phyloP scores from a whole-genome alignment of 2,329 filamentous ascomycete species.

The Bipolaris oryzae region DNA sequence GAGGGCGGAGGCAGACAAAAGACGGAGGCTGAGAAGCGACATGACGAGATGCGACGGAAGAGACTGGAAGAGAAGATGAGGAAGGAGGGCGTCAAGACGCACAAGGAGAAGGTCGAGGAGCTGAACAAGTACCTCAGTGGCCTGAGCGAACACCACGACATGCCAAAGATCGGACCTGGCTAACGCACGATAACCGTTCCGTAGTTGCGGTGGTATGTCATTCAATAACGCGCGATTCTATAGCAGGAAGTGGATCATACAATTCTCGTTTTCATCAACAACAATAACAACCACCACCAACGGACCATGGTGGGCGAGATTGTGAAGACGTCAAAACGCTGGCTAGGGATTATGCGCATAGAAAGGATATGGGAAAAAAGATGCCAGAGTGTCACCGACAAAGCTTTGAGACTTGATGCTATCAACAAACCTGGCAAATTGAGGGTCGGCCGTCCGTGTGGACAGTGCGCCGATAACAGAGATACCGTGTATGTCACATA shows the following conservation, averaged over 20 bases:
- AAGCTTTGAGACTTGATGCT: background rate
- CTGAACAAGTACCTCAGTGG: conserved; percentile 91
- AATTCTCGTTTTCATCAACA: background rate
- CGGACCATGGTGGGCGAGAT: background rate
- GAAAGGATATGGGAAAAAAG: background rate
- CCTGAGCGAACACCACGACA: conserved; percentile 96
- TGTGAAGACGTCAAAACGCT: background rate
- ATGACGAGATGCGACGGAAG: conserved; percentile 82
- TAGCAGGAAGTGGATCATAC: background rate
- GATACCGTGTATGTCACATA: background rate
- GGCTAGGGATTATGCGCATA: background rate
- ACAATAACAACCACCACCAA: background rate
- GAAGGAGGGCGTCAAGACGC: conserved; percentile 88
- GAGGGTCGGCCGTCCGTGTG: background rate
- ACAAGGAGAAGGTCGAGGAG: conserved; percentile 95
- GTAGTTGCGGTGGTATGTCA: background rate
- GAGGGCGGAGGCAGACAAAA: conserved; percentile 58
- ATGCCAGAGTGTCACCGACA: background rate
- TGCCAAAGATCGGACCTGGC: conserved; percentile 66
- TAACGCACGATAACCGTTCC: conserved; percentile 46
- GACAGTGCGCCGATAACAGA: background rate
- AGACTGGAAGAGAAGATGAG: conserved; percentile 81
- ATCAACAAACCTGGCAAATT: background rate
- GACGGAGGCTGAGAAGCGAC: conserved; percentile 81
- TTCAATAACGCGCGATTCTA: background rate